Evolutionary conservation across 768 basidiomycete genomes (phyloP).

Genomic region (Boletus tylopilopsis): DNA sequence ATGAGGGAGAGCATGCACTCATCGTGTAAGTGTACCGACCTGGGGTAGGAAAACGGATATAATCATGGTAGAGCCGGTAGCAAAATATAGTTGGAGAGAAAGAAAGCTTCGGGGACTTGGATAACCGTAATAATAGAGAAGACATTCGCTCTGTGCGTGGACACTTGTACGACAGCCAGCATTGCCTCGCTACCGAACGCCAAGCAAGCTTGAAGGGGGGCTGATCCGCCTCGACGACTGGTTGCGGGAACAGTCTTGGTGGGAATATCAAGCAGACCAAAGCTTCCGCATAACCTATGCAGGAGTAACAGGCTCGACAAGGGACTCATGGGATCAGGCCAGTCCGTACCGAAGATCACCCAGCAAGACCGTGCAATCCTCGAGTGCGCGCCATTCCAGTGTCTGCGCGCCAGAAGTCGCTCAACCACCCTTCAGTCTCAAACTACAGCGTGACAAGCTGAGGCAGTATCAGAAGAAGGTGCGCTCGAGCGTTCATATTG

Average conservation of each 20-base stretch:
- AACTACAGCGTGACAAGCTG: slow-evolving; percentile 93
- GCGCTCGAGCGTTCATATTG: slow-evolving; percentile 10
- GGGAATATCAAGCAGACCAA: slow-evolving; percentile 10
- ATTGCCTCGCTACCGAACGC: slow-evolving; percentile 24
- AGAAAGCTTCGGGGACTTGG: slow-evolving; percentile 14
- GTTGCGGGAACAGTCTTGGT: slow-evolving; percentile 9
- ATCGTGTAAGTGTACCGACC: slow-evolving; percentile 35
- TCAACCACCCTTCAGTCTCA: slow-evolving; percentile 57
- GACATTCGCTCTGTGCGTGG: slow-evolving; percentile 28
- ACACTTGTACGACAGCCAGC: slow-evolving; percentile 22
- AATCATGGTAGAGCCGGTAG: slow-evolving; percentile 58
- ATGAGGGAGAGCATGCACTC: neutral
- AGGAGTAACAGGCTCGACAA: too few species aligned
- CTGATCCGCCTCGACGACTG: slow-evolving; percentile 12
- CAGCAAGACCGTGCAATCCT: slow-evolving; percentile 91
- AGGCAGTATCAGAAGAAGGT: slow-evolving; percentile 96
- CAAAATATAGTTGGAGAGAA: slow-evolving; percentile 13
- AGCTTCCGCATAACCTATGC: too few species aligned
- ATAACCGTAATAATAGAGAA: slow-evolving; percentile 21
- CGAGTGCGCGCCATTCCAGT: slow-evolving; percentile 59
- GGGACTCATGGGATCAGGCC: slow-evolving; percentile 58
- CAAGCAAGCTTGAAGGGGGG: slow-evolving; percentile 2
- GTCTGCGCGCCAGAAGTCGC: slow-evolving; percentile 15
- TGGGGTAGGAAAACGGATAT: slow-evolving; percentile 49
- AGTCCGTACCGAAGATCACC: slow-evolving; percentile 86